Base-by-base conservation (phyloP, 1,139 yeast species). In the Taphrina populina region DNA sequence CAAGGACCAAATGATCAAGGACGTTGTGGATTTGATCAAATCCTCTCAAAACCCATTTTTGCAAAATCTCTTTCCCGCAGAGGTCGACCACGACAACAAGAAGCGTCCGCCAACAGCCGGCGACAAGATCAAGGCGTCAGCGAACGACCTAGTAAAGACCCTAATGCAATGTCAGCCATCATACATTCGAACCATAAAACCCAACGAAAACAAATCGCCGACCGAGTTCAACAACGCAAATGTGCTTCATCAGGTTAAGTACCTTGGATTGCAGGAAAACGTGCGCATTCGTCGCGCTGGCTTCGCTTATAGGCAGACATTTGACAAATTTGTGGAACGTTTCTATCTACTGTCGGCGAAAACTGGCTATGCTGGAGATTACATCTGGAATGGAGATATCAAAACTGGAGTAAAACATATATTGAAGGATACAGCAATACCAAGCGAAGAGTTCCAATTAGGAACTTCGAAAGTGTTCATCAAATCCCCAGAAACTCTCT, bases 251-350 rank as follows among this genome's bases (percentile, higher is more conserved):
- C 99, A 94, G 73, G 84, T 94, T 62, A 94, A 94, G 67, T 94
- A 94, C 69, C 78, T 94, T 64, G 99, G 99, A 67, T 76, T 94
- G 69, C 94, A 92, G 67, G 98, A 94, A 70, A 94, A 94, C 69
- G 97, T 94, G 44, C 81, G 98, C 62, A 94, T 94, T 63, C 82
- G 98, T 74, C 84, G 98, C 74, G 98, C 99, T 0, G 99, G 99
- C 52, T 94, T 94, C 71, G 98, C 99, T 1, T 92, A 90, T 67
- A 83, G 99, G 72, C 95, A 95, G 62, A 87, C 96, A 0, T 94
- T 90, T 71, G 97, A 92, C 58, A 88, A 90, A 69, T 94, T 94
- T 68, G 96, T 88, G n/a, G 96, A 94, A 71, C 77, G 98, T 66
- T 94, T 94, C 69, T 92, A 88, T 69, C 72, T 94, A 57, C 75